Conservation (phyloP, 352 stramenopile species). For the Globisporangium acanthophoron region DNA sequence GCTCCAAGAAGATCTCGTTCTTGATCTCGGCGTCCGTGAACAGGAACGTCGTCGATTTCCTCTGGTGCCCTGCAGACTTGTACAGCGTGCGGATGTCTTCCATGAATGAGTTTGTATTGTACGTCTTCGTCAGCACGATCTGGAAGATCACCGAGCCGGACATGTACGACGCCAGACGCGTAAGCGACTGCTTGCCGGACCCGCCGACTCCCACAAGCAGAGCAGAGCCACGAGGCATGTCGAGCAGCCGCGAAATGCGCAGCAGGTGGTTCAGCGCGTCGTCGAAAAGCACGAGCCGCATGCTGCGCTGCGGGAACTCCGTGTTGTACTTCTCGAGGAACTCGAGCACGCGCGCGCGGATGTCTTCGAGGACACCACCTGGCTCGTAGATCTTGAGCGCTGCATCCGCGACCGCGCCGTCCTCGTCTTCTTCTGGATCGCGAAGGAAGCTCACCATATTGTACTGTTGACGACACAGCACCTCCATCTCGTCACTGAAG, state of each 20-base stretch:
- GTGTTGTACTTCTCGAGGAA: slow-evolving; percentile 98
- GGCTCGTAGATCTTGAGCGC: slow-evolving; percentile 97
- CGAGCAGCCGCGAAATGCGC: slow-evolving; percentile 94
- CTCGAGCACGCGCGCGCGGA: slow-evolving; percentile 89
- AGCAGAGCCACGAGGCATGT: slow-evolving; percentile 94
- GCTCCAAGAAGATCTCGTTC: slow-evolving; percentile 98
- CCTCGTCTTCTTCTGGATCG: slow-evolving; percentile 96
- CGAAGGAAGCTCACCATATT: slow-evolving; percentile 98
- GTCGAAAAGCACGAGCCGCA: slow-evolving; percentile 98
- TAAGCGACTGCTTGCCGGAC: slow-evolving; percentile 97
- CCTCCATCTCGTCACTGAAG: slow-evolving; percentile 87
- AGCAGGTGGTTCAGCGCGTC: slow-evolving; percentile 96
- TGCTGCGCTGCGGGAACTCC: slow-evolving; percentile 93
- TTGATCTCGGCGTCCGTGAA: slow-evolving; percentile 99
- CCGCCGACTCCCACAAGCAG: slow-evolving; percentile 97
- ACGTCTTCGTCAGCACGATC: slow-evolving; percentile 98
- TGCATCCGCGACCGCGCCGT: slow-evolving; percentile 91
- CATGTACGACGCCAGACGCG: slow-evolving; percentile 95
- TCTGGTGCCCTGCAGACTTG: slow-evolving; percentile 95
- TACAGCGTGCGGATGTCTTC: slow-evolving; percentile 97
- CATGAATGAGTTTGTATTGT: slow-evolving; percentile 97
- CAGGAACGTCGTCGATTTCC: slow-evolving; percentile 96
- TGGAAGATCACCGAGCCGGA: slow-evolving; percentile 96
- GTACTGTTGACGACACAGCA: slow-evolving; percentile 61
- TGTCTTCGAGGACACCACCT: slow-evolving; percentile 89